phyloP scores from a whole-genome alignment of 2,329 filamentous ascomycete species.

The Fusarium nodosum region DNA sequence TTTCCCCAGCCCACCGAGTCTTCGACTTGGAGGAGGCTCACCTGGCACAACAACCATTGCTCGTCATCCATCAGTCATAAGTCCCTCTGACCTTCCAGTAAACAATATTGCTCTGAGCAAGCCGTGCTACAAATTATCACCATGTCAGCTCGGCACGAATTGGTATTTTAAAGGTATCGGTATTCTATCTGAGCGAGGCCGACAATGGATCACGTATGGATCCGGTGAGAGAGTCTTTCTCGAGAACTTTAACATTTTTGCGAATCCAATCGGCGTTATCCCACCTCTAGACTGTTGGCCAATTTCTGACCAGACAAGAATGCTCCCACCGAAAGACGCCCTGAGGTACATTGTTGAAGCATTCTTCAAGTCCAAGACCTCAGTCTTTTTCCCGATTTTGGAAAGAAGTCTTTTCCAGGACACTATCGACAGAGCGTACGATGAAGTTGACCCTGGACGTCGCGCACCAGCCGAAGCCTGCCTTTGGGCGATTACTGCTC shows the following conservation, averaged over 20 bases:
- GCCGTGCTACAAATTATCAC: conserved; percentile 21
- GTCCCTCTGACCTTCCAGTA: conserved; percentile 12
- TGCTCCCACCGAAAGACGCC: conserved; percentile 6
- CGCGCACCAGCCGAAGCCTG: conserved; percentile 22
- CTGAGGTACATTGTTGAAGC: conserved; percentile 16
- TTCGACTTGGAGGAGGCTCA: conserved; percentile 6
- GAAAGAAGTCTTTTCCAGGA: conserved; percentile 28
- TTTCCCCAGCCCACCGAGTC: conserved; percentile 14
- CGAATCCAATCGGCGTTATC: conserved; percentile 9
- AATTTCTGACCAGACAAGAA: conserved; percentile 20
- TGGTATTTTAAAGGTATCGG: conserved; percentile 43
- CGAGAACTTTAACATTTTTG: conserved; percentile 38
- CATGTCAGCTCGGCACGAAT: conserved; percentile 36
- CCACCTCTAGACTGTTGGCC: conserved; percentile 4
- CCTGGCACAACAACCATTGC: conserved; percentile 1
- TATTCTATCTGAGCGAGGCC: conserved; percentile 30
- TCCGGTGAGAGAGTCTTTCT: conserved; percentile 39
- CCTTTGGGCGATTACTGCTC: conserved; percentile 29
- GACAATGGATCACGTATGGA: conserved; percentile 40
- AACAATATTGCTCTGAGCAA: conserved; percentile 8
- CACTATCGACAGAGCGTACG: conserved; percentile 19
- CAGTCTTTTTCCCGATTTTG: conserved; percentile 27
- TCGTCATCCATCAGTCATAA: conserved; percentile 9
- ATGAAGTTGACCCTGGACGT: conserved; percentile 7
- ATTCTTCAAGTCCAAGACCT: conserved; percentile 34